Conservation (phyloP, 768 basidiomycete species). For the Lyophyllum shimeji region DNA sequence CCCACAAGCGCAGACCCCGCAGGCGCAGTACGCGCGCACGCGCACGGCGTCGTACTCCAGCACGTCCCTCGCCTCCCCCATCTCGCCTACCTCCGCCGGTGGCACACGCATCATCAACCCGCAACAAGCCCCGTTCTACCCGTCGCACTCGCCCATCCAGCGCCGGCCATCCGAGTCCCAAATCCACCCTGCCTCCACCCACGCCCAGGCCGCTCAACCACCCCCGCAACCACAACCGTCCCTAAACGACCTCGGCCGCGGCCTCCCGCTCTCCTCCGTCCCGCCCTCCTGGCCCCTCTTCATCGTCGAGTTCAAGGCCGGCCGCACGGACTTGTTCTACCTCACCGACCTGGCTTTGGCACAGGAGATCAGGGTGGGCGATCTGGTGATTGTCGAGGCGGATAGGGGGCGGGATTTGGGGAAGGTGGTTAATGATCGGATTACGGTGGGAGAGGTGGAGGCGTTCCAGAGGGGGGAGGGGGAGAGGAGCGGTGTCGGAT, state of each 20-base stretch:
- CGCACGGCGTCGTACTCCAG: conserved; percentile 42
- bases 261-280: conserved; percentile 83
- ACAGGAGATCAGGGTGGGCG: conserved; percentile 72
- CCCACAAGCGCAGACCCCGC: conserved; percentile 12
- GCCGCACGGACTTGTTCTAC: conserved; percentile 94
- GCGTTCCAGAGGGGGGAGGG: conserved; percentile 83
- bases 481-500: conserved; percentile 42
- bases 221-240: conserved; percentile 20
- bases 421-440: conserved; percentile 87
- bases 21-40: conserved; percentile 36
- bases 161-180: conserved; percentile 37
- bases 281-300: conserved; percentile 86
- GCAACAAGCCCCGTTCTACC: conserved; percentile 45
- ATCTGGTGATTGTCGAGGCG: conserved; percentile 95
- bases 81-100: conserved; percentile 60
- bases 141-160: conserved; percentile 27
- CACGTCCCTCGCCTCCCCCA: conserved; percentile 44
- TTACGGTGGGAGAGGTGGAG: conserved; percentile 88
- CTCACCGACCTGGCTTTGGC: conserved; percentile 61
- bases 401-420: conserved; percentile 94
- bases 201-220: neutral
- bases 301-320: conserved; percentile 98
- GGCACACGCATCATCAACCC: conserved; percentile 41
- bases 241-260: conserved; percentile 75
- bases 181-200: neutral